Evolutionary conservation across 306 rosid genomes (phyloP).

Genomic region (Glycine soja): DNA sequence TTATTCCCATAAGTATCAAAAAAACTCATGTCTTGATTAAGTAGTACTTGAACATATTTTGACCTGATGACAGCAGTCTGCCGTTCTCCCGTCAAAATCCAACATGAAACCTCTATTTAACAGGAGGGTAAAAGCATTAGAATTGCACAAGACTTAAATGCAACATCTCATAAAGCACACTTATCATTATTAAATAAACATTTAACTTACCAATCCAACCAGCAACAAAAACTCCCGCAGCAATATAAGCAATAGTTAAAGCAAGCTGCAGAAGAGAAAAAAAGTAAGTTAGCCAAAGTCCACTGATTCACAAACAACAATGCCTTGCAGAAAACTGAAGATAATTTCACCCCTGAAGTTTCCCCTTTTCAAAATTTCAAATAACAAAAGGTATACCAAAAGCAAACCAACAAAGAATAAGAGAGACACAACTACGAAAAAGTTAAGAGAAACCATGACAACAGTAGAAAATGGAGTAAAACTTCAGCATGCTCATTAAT

Average conservation of each 20-base stretch:
- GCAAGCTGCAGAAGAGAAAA: constrained; percentile 78
- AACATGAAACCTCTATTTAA: constrained; percentile 97
- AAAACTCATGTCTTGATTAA: constrained; percentile 99
- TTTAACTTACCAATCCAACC: constrained; percentile 93
- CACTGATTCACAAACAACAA: constrained; percentile 26
- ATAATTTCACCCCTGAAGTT: constrained; percentile 27
- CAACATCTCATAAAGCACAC: constrained; percentile 35
- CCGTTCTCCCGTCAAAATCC: constrained; percentile 99
- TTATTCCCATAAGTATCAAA: constrained; percentile 98
- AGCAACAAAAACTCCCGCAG: constrained; percentile 87
- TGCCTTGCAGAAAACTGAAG: constrained; percentile 26
- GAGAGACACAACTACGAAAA: constrained; percentile 12
- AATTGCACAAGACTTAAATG: constrained; percentile 40
- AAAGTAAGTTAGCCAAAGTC: constrained; percentile 24
- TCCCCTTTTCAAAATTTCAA: constrained; percentile 31
- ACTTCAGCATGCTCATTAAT: not conserved
- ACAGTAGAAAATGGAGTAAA: not conserved
- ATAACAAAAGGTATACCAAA: constrained; percentile 33
- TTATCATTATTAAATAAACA: constrained; percentile 39
- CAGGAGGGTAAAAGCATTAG: constrained; percentile 46
- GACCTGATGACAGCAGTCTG: constrained; percentile 99
- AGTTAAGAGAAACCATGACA: constrained; percentile 1
- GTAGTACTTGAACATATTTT: constrained; percentile 87
- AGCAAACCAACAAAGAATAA: constrained; percentile 31
- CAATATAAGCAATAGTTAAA: constrained; percentile 83